Percentiles rank a stretch among this genome's conserved stretches.
Conservation (phyloP, 2,329 filamentous ascomycete species). For the Diaporthe aspalathi region DNA sequence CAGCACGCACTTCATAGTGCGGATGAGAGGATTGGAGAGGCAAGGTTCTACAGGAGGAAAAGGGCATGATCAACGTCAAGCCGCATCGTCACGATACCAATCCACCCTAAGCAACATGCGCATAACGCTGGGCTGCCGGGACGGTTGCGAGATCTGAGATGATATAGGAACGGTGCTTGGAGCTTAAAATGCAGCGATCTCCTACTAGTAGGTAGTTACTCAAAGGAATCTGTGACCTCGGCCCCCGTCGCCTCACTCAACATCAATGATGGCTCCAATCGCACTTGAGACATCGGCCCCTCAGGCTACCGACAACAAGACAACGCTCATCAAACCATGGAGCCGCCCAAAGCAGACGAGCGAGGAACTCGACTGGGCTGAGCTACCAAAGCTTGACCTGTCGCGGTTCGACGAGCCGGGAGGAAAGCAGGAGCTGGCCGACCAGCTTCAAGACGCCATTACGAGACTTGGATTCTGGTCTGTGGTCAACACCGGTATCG, state of each 20-base stretch:
- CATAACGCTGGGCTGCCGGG: not conserved
- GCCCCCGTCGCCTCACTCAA: too few species aligned
- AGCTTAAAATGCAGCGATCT: not conserved
- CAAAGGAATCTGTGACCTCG: not conserved
- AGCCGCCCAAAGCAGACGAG: slow-evolving; percentile 2
- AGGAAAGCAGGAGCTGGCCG: slow-evolving; percentile 17
- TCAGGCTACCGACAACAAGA: not conserved
- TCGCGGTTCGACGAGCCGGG: slow-evolving; percentile 10
- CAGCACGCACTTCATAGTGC: not conserved
- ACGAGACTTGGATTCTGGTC: slow-evolving; percentile 11
- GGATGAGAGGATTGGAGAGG: not conserved
- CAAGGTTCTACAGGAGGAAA: not conserved
- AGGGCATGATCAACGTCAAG: slow-evolving; percentile 5
- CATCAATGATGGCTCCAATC: slow-evolving; percentile 15
- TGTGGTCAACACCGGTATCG: slow-evolving; percentile 1
- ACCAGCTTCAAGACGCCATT: slow-evolving; percentile 8
- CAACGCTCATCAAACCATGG: slow-evolving; percentile 2
- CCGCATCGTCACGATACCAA: not conserved
- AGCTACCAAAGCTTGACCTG: slow-evolving; percentile 16
- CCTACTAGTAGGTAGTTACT: too few species aligned
- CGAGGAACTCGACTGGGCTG: slow-evolving; percentile 5
- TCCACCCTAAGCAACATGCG: not conserved
- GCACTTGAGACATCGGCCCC: not conserved
- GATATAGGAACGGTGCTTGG: not conserved
- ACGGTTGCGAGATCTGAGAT: not conserved